Evolutionary conservation across 2,329 filamentous ascomycete species (phyloP).

Genomic region (Neofusicoccum umdonicola): DNA sequence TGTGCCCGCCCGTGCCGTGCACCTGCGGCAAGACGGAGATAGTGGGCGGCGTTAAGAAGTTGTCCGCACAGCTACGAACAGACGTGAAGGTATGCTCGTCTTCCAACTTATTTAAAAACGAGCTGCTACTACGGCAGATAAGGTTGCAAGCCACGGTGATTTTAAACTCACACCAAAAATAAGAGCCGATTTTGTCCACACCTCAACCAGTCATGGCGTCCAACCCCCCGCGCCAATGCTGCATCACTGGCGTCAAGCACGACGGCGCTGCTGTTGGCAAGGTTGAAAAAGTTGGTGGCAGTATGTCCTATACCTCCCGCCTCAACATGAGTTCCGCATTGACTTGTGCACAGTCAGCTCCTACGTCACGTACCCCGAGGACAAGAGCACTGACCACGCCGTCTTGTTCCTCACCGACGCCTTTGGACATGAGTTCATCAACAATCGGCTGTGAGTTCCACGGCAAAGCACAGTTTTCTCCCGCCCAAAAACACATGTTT

Average conservation of each 20-base stretch:
- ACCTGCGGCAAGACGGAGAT: too few relatives aligned
- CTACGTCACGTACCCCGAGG: constrained; percentile 56
- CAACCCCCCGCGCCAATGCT: constrained; percentile 48
- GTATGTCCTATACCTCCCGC: constrained; percentile 29
- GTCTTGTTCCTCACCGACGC: constrained; percentile 59
- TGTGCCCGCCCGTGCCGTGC: too few relatives aligned
- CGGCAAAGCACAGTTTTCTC: not conserved
- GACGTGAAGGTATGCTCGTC: too few relatives aligned
- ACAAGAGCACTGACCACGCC: constrained; percentile 53
- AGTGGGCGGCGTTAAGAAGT: too few relatives aligned
- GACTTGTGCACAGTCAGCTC: constrained; percentile 45
- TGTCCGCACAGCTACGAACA: too few relatives aligned
- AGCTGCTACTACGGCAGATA: too few relatives aligned
- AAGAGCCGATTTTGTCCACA: too few relatives aligned
- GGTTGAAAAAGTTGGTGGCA: constrained; percentile 46
- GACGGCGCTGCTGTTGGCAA: constrained; percentile 50
- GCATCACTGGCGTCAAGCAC: constrained; percentile 51
- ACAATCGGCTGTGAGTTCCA: constrained; percentile 40
- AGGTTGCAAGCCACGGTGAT: too few relatives aligned
- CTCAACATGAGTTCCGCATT: not conserved
- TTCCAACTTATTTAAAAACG: too few relatives aligned
- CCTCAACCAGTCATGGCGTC: constrained; percentile 46
- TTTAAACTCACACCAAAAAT: too few relatives aligned
- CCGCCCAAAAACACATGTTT: not conserved
- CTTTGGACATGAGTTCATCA: constrained; percentile 55